Base-by-base conservation (phyloP, 176 grass and related monocot species). In the Lolium perenne region DNA sequence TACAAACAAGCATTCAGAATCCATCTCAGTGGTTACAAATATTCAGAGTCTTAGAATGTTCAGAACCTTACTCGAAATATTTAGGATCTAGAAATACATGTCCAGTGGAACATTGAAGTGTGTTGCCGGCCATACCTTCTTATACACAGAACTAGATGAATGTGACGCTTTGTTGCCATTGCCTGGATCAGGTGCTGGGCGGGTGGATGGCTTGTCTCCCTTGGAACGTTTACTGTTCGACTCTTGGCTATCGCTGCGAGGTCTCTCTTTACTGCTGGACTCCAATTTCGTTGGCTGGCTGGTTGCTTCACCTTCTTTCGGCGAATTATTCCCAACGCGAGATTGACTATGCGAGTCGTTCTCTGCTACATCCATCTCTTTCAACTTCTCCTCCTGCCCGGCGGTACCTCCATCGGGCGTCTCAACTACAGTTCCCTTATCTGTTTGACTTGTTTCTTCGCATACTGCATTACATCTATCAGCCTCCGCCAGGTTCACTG, bases 41-140 rank as follows among this genome's bases (percentile, higher is more conserved):
- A 62, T 25, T 62, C 21, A 62, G 21, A 62, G 21, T 61, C 58
- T 61, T 11, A 1, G 3, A 23, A 61, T 79, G 9, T 14, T 78
- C 35, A 46, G 14, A 85, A 54, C 13, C 38, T 25, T 55, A 25
- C 50, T 53, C 50, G 50, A 53, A 51, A 53, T 86, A 16, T 6
- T 79, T 21, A 58, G 14, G 78, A n/a, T 18, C 10, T 84, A 48
- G 8, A 35, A 57, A 4, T 26, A 57, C 5, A 35, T 56, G n/a
- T 35, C 59, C 8, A 10, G 6, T 22, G 21, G 0, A 70, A 61
- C 11, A 68, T 53, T 7, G 29, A 45, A 23, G 22, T 46, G 23
- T 38, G 49, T 26, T 65, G n/a, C 56, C 0, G 56, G 11, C 3
- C 10, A 23, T 97, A 98, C 96, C 96, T 98, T 98, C 90, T 98